Percentiles rank a stretch among this genome's conserved stretches.
phyloP scores from a whole-genome alignment of 306 rosid genomes.

The Castanea crenata region DNA sequence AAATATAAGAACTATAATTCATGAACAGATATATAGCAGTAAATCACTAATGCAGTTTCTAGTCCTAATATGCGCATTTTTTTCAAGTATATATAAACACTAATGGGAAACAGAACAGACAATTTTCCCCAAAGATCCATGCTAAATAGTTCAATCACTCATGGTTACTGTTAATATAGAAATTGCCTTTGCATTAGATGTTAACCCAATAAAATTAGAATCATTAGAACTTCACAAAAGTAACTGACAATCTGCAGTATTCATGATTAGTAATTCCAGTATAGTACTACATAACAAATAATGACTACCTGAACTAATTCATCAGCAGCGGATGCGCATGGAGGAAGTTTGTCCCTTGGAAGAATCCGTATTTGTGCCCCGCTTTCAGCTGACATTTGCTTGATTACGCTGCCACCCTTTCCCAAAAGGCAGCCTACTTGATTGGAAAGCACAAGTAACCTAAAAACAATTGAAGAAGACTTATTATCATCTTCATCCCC shows the following conservation, averaged over 20 bases:
- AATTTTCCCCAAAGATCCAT: no score
- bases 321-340: slow-evolving; percentile 55
- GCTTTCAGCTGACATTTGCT: slow-evolving; percentile 80
- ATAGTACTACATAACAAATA: neutral
- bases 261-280: neutral
- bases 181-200: neutral
- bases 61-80: neutral
- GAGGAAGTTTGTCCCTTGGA: slow-evolving; percentile 81
- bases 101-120: no score
- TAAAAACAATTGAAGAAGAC: slow-evolving; percentile 41
- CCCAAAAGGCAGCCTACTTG: slow-evolving; percentile 94
- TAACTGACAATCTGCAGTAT: neutral
- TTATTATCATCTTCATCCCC: slow-evolving; percentile 43
- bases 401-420: slow-evolving; percentile 88
- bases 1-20: neutral
- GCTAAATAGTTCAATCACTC: no score
- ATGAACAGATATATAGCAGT: neutral
- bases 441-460: slow-evolving; percentile 68
- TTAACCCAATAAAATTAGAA: neutral
- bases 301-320: slow-evolving; percentile 85
- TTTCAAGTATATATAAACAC: neutral
- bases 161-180: no score
- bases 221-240: neutral
- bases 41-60: neutral
- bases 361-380: slow-evolving; percentile 88